phyloP scores from a whole-genome alignment of 2,329 filamentous ascomycete species.

The Thelonectria discophora region DNA sequence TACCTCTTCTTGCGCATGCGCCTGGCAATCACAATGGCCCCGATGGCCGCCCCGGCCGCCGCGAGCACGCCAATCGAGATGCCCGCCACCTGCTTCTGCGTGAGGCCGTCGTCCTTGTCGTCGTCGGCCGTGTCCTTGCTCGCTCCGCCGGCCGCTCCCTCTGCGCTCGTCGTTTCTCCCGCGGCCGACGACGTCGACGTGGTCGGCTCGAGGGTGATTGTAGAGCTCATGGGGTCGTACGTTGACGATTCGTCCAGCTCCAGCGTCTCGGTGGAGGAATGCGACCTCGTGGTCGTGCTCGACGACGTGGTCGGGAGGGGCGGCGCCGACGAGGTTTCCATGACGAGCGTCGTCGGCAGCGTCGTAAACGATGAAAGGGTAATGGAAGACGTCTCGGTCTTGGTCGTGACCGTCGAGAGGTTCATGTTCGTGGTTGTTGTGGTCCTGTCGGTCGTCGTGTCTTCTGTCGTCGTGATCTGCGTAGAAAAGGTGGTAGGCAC shows the following conservation, averaged over 20 bases:
- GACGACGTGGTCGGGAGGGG: constrained; percentile 20
- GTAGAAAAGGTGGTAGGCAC: constrained; percentile 8
- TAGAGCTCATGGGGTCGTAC: constrained; percentile 1
- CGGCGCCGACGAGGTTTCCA: constrained; percentile 41
- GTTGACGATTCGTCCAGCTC: not conserved
- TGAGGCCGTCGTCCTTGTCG: constrained; percentile 37
- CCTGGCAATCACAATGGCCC: constrained; percentile 57
- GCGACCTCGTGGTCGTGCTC: constrained; percentile 1
- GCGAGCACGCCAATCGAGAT: constrained; percentile 65
- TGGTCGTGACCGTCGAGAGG: constrained; percentile 10
- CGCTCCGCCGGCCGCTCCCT: constrained; percentile 23
- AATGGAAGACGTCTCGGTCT: constrained; percentile 10
- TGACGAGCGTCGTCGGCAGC: constrained; percentile 43
- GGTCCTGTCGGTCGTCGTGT: not conserved
- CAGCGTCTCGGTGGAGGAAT: not conserved
- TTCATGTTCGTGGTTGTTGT: not conserved
- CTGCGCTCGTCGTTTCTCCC: constrained; percentile 30
- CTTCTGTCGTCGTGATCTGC: not conserved
- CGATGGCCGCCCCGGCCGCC: constrained; percentile 58
- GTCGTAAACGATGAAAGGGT: constrained; percentile 28
- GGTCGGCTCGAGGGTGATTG: constrained; percentile 11
- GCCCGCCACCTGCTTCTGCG: constrained; percentile 62
- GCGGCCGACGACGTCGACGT: constrained; percentile 24
- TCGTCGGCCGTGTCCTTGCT: constrained; percentile 26
- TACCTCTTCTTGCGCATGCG: constrained; percentile 52